Evolutionary conservation across 345 rosid species (phyloP).

Genomic region (Acer campestre): DNA sequence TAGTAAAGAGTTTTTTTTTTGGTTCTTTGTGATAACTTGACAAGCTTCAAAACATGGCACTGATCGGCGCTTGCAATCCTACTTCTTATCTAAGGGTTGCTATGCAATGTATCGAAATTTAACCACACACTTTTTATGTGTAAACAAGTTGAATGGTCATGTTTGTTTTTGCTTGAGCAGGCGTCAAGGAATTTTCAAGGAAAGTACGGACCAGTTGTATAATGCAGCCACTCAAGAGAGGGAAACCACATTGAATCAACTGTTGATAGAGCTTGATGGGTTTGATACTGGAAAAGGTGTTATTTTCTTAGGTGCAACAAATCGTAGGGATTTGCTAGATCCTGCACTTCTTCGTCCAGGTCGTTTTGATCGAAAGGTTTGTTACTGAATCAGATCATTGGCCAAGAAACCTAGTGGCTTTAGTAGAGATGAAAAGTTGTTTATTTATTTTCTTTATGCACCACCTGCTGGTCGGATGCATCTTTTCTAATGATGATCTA

Average conservation of each 20-base stretch:
- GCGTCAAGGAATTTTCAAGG: slow-evolving; percentile 92
- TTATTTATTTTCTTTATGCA: neutral
- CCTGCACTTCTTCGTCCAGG: slow-evolving; percentile 98
- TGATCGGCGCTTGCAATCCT: neutral
- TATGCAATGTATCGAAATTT: neutral
- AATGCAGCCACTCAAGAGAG: slow-evolving; percentile 98
- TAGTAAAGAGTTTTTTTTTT: neutral
- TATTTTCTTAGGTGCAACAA: slow-evolving; percentile 92
- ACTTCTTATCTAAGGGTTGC: neutral
- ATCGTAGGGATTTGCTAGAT: slow-evolving; percentile 87
- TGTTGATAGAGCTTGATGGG: slow-evolving; percentile 95
- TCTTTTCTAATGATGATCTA: slow-evolving; percentile 5
- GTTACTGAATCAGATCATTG: slow-evolving; percentile 16
- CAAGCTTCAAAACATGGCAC: neutral
- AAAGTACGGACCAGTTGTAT: slow-evolving; percentile 69
- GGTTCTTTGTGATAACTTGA: neutral
- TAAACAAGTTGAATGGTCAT: slow-evolving; percentile 13
- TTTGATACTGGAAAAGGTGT: slow-evolving; percentile 99
- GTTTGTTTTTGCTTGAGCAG: slow-evolving; percentile 39
- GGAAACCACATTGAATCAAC: slow-evolving; percentile 95
- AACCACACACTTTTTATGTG: neutral
- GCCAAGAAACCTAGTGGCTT: slow-evolving; percentile 7
- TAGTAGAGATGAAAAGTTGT: neutral
- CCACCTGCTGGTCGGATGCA: slow-evolving; percentile 12
- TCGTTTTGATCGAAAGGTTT: slow-evolving; percentile 96